These are phyloP conservation scores for Colletotrichum plurivorum DNA, from an alignment of 2,329 filamentous ascomycete genomes.

Conservation along the genomic window DNA sequence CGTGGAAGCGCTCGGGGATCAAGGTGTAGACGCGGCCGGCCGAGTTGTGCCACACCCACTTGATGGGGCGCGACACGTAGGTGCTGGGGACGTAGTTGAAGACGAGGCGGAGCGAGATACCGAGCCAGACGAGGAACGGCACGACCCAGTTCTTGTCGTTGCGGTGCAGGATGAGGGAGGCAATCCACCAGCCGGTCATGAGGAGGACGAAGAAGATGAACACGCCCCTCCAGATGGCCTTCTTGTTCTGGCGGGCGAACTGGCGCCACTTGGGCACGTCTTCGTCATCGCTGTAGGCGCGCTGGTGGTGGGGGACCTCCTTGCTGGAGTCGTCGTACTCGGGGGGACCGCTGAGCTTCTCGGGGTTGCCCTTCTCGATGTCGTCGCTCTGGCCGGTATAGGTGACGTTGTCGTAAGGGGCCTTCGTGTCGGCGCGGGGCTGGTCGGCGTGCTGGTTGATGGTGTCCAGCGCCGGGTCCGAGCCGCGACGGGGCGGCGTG, in stretches of 20 bases:
- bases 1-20: constrained; percentile 77
- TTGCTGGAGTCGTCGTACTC: constrained; percentile 54
- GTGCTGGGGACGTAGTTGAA: constrained; percentile 80
- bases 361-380: constrained; percentile 45
- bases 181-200: constrained; percentile 80
- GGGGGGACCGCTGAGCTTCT: constrained; percentile 45
- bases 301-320: constrained; percentile 42
- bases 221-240: constrained; percentile 59
- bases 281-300: constrained; percentile 18
- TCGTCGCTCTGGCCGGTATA: constrained; percentile 58
- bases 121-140: constrained; percentile 86
- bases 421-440: constrained; percentile 51
- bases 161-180: constrained; percentile 79
- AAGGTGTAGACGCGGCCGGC: constrained; percentile 69
- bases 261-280: constrained; percentile 43
- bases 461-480: constrained; percentile 53
- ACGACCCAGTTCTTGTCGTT: constrained; percentile 84
- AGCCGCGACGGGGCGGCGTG: constrained; percentile 45
- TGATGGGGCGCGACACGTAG: constrained; percentile 76
- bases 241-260: constrained; percentile 61
- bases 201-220: constrained; percentile 62
- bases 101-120: constrained; percentile 79
- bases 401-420: constrained; percentile 59
- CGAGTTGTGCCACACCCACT: constrained; percentile 77
- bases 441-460: constrained; percentile 59